These are phyloP conservation scores for Malus orientalis DNA, from an alignment of 306 rosid genomes.

Conservation along the genomic window DNA sequence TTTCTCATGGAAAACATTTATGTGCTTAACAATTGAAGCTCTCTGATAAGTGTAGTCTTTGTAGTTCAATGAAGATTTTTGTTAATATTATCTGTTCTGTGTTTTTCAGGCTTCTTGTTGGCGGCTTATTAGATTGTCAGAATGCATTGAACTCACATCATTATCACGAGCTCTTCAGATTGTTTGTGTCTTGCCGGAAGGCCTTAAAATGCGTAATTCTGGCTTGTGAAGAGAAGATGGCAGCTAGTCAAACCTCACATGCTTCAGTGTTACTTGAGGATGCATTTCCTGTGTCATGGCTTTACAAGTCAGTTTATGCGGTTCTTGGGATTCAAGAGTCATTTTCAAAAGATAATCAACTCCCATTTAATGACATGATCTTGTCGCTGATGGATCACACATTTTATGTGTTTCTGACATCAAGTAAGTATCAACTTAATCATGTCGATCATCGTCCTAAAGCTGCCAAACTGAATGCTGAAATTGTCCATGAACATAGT, in stretches of 20 bases:
- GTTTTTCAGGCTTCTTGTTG: conserved; percentile 68
- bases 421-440: conserved; percentile 47
- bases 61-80: conserved; percentile 6
- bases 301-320: conserved; percentile 57
- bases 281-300: conserved; percentile 55
- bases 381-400: conserved; percentile 81
- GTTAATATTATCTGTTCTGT: conserved; percentile 2
- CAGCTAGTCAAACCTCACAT: conserved; percentile 22
- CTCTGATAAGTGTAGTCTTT: conserved; percentile 9
- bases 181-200: conserved; percentile 78
- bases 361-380: conserved; percentile 33
- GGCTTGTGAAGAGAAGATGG: conserved; percentile 40
- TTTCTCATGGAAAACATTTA: neutral
- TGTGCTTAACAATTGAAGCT: neutral
- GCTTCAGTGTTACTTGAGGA: conserved; percentile 33
- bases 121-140: conserved; percentile 36
- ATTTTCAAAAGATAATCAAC: conserved; percentile 28
- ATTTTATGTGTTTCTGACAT: conserved; percentile 42
- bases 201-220: conserved; percentile 46
- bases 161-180: conserved; percentile 46
- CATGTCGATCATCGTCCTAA: conserved; percentile 25
- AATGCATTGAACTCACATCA: conserved; percentile 19
- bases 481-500: conserved; percentile 27
- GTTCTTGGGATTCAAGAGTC: conserved; percentile 43
- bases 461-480: conserved; percentile 27